A percentile compares a stretch with the other conserved stretches of the same genome.
Evolutionary conservation across 768 basidiomycete genomes (phyloP).

Genomic region (Panaeolus papilionaceus): DNA sequence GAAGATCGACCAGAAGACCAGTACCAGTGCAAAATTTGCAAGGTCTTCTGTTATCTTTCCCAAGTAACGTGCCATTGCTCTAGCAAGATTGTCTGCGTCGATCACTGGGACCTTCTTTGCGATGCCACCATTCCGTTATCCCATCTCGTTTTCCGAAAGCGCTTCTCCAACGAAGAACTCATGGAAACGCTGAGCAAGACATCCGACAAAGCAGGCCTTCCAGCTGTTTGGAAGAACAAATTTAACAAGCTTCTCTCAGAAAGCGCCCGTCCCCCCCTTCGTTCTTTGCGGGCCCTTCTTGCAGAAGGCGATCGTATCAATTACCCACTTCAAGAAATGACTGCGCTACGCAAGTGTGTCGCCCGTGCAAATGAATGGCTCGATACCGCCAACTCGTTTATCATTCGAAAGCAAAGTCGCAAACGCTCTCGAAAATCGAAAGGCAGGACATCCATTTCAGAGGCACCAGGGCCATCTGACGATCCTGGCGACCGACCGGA

Average conservation of each 20-base stretch:
- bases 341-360: slow-evolving; percentile 79
- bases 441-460: slow-evolving; percentile 54
- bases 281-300: slow-evolving; percentile 80
- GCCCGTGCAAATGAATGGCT: slow-evolving; percentile 86
- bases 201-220: slow-evolving; percentile 73
- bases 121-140: slow-evolving; percentile 44
- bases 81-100: slow-evolving; percentile 80
- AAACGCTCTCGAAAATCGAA: slow-evolving; percentile 75
- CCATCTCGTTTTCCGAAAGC: slow-evolving; percentile 72
- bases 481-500: slow-evolving; percentile 77
- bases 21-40: slow-evolving; percentile 94
- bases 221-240: slow-evolving; percentile 77
- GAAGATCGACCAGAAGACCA: slow-evolving; percentile 91
- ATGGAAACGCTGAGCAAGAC: slow-evolving; percentile 70
- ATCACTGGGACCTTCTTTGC: slow-evolving; percentile 84
- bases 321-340: slow-evolving; percentile 73
- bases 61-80: slow-evolving; percentile 88
- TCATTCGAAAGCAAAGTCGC: slow-evolving; percentile 79
- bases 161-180: slow-evolving; percentile 83
- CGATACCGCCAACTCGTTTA: slow-evolving; percentile 80
- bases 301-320: slow-evolving; percentile 91
- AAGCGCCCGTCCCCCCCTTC: slow-evolving; percentile 73
- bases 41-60: slow-evolving; percentile 93
- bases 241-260: slow-evolving; percentile 71
- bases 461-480: slow-evolving; percentile 40